These are phyloP conservation scores for Poterioochromonas sp. DNA, from an alignment of 352 stramenopile species.

Conservation along the genomic window DNA sequence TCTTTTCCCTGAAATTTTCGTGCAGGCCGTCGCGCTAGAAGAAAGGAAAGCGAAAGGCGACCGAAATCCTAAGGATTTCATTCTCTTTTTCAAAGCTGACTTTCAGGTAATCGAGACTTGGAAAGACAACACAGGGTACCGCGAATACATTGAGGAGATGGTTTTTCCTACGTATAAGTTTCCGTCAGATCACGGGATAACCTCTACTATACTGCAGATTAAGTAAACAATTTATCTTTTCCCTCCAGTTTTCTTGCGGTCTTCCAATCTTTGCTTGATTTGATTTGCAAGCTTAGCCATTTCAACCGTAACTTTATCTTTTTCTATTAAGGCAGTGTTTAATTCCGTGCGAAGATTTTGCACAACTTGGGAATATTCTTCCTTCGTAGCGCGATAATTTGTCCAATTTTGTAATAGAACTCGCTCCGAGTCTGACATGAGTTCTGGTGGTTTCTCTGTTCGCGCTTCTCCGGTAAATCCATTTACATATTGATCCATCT, in stretches of 20 bases:
- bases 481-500: background rate
- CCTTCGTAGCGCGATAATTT: background rate
- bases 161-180: constrained; percentile 62
- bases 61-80: constrained; percentile 68
- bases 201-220: constrained; percentile 35
- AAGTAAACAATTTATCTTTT: too few species aligned
- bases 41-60: constrained; percentile 58
- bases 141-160: constrained; percentile 55
- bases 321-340: too few species aligned
- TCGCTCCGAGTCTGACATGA: background rate
- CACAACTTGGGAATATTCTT: too few species aligned
- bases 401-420: background rate
- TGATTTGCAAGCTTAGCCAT: too few species aligned
- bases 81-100: constrained; percentile 55
- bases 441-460: background rate
- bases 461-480: background rate
- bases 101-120: constrained; percentile 49
- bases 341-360: too few species aligned
- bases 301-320: too few species aligned
- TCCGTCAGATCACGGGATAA: constrained; percentile 60
- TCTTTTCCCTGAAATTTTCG: background rate
- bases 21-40: constrained; percentile 46
- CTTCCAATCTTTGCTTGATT: too few species aligned
- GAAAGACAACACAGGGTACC: constrained; percentile 62
- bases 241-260: too few species aligned